Base-by-base conservation (phyloP, 2,329 filamentous ascomycete genomes). In the Ceratocystis harringtonii region DNA sequence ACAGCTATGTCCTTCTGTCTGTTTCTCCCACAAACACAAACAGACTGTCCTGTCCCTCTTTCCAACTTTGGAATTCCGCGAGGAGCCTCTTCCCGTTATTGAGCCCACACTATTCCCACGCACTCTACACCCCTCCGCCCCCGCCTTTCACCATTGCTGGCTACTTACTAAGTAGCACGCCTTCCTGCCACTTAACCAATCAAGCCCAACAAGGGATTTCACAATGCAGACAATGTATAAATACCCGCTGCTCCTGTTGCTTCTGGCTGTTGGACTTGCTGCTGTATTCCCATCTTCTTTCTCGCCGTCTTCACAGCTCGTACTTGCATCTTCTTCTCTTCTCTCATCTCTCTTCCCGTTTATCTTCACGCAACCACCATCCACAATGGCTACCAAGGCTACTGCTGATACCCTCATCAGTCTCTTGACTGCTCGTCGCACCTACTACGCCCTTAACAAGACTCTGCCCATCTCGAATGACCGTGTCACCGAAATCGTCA, bases 371-470 rank as follows among this genome's bases (percentile, higher is more conserved):
- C 25, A 36, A 65, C 68, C 69, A 69, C 67, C 66, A 70, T 67
- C 69, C 67, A 67, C 74, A 68, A 68, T 70, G 74, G 77, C 65
- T 63, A 41, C 72, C 71, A 80, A 79, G 77, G 73, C 78, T 68
- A 69, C 76, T 71, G 66, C 78, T 68, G 66, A 67, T 44, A 43
- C 66, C 5, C 79, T 90, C 77, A 75, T 90, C 74, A 78, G 85
- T 68, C 81, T 84, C 72, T 74, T 88, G 79, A 82, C 84, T 78
- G 74, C 77, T 74, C 87, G 89, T 73, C 87, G 88, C 75, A 81
- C 83, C 73, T 76, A 81, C 79, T 90, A 92, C 78, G 75, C 78
- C 63, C 82, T 90, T 66, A 81, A 78, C 78, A 86, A 87, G 76
- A 76, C 82, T 68, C 79, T 86, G 30, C 72, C 84, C 72, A 78